Conservation (phyloP, 495 filamentous ascomycete genomes). For the Aspergillus panamensis region DNA sequence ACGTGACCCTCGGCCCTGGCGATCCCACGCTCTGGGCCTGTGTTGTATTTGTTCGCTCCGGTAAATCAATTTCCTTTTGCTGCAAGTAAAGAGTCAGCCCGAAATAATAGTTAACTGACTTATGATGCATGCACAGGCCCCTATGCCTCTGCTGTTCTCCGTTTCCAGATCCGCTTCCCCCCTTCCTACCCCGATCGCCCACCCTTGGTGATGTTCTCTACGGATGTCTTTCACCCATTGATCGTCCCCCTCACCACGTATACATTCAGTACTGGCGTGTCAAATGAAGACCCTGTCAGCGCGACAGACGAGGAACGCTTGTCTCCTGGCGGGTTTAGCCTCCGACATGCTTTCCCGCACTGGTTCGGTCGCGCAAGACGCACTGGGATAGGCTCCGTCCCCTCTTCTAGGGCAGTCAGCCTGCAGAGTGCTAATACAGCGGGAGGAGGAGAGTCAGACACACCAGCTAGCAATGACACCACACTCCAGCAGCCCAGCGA, state of each 20-base stretch:
- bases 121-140: slow-evolving; percentile 54
- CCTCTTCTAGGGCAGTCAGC: slow-evolving; percentile 39
- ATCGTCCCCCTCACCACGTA: slow-evolving; percentile 87
- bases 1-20: slow-evolving; percentile 76
- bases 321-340: slow-evolving; percentile 81
- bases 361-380: slow-evolving; percentile 66
- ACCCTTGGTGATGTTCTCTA: slow-evolving; percentile 80
- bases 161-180: slow-evolving; percentile 87
- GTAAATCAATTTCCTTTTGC: slow-evolving; percentile 36
- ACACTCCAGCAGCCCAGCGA: not conserved
- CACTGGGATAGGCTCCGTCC: slow-evolving; percentile 28
- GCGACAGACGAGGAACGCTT: slow-evolving; percentile 76
- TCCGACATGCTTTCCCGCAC: slow-evolving; percentile 82
- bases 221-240: slow-evolving; percentile 91
- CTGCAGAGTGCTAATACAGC: slow-evolving; percentile 20
- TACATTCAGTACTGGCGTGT: slow-evolving; percentile 74
- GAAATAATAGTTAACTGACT: not conserved
- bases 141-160: slow-evolving; percentile 81
- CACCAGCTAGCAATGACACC: slow-evolving; percentile 2
- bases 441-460: not conserved
- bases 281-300: slow-evolving; percentile 67
- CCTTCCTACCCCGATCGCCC: slow-evolving; percentile 72
- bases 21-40: slow-evolving; percentile 80
- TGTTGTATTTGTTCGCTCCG: slow-evolving; percentile 86
- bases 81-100: not conserved